Evolutionary conservation across 768 basidiomycete genomes (phyloP).

Genomic region (Coprinellus aureogranulatus): DNA sequence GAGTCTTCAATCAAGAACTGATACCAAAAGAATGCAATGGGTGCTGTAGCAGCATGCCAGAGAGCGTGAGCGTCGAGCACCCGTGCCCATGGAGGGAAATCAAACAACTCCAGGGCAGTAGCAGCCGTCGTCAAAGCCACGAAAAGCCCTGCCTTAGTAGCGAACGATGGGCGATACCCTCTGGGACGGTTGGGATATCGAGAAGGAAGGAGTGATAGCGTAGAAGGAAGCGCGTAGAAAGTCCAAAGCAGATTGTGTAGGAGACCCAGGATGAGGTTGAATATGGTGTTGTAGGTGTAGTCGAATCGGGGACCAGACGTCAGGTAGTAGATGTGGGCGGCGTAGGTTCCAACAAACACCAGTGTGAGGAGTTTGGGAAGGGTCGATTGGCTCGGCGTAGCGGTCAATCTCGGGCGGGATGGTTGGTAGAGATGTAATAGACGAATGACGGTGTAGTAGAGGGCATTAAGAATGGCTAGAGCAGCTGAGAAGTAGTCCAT

Average conservation of each 20-base stretch:
- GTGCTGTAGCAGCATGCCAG: constrained; percentile 87
- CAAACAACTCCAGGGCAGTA: constrained; percentile 81
- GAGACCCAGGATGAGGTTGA: constrained; percentile 76
- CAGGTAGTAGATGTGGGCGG: constrained; percentile 78
- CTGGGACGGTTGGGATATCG: constrained; percentile 56
- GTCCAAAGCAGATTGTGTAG: constrained; percentile 83
- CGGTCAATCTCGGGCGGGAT: constrained; percentile 23
- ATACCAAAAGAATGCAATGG: constrained; percentile 81
- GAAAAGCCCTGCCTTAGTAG: constrained; percentile 53
- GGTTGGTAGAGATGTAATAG: constrained; percentile 70
- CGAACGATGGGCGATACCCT: constrained; percentile 57
- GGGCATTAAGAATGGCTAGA: constrained; percentile 72
- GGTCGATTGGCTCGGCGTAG: constrained; percentile 17
- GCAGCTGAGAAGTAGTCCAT: constrained; percentile 96
- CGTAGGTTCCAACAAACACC: constrained; percentile 53
- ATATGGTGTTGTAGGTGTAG: constrained; percentile 90
- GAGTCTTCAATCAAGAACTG: constrained; percentile 77
- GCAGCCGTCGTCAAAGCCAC: constrained; percentile 71
- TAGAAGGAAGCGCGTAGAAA: constrained; percentile 59
- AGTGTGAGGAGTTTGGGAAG: constrained; percentile 39
- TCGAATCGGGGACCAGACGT: constrained; percentile 76
- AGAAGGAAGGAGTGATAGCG: constrained; percentile 39
- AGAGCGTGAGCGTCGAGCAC: constrained; percentile 87
- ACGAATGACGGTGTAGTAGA: constrained; percentile 78
- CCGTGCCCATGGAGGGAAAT: constrained; percentile 80